Conservation (phyloP, 345 rosid genomes). For the Aquilaria yunnanensis region DNA sequence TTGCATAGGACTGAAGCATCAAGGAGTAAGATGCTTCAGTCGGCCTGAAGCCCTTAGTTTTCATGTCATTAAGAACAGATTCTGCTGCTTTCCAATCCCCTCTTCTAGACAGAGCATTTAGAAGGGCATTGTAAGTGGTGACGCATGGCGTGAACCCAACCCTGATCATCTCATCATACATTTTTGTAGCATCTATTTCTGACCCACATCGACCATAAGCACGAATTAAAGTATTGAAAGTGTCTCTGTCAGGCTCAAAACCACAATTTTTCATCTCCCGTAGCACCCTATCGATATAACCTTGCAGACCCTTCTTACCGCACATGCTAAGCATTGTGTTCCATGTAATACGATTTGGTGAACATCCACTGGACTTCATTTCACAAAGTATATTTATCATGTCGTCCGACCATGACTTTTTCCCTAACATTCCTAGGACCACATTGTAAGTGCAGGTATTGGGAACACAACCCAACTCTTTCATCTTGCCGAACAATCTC, state of each 20-base stretch:
- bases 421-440: constrained; percentile 74
- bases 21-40: constrained; percentile 69
- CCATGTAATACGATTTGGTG: constrained; percentile 87
- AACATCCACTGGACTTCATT: constrained; percentile 76
- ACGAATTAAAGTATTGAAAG: constrained; percentile 75
- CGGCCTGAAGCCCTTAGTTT: constrained; percentile 67
- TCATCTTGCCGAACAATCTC: constrained; percentile 57
- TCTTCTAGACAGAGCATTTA: constrained; percentile 73
- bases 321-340: constrained; percentile 84
- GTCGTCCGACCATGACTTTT: constrained; percentile 53
- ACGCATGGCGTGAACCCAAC: constrained; percentile 76
- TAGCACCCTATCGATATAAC: constrained; percentile 55
- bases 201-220: constrained; percentile 87
- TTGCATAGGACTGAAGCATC: constrained; percentile 73
- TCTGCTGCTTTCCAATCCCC: constrained; percentile 84
- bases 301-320: constrained; percentile 63
- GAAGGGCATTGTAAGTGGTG: constrained; percentile 77
- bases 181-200: constrained; percentile 55
- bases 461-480: constrained; percentile 77
- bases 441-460: constrained; percentile 75
- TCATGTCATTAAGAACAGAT: constrained; percentile 67
- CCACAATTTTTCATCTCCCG: constrained; percentile 89
- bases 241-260: constrained; percentile 83
- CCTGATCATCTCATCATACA: constrained; percentile 66
- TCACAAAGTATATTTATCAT: constrained; percentile 70